Evolutionary conservation across 352 stramenopile species (phyloP), one percentile per base, ranked within the genome.

Genomic region (Globisporangium recalcitrans): DNA sequence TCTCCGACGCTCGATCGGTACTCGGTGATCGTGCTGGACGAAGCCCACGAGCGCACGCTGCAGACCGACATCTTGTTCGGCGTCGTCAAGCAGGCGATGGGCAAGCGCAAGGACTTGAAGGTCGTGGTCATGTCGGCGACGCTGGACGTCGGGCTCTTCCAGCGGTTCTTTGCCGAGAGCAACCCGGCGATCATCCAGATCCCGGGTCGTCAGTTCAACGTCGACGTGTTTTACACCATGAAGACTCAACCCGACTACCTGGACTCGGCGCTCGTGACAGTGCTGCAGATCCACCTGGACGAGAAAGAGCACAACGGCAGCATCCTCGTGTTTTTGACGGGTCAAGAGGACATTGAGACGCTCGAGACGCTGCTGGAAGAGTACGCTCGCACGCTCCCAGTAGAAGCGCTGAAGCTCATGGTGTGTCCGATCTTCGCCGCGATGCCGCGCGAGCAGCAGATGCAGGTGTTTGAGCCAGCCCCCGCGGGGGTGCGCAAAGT

Each of bases 71-170:
- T 98, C 59, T 69, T 97, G 38, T 92, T 91, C 64, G 75, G 82
- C 7, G 91, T 98, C 64, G 79, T 93, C 51, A 91, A 93, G 74
- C 82, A 77, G 19, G 90, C 88, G 22, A 73, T 95, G 70, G 69
- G 85, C 42, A 87, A 85, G 63, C 81, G 88, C 36, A 84, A 76
- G 42, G 78, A 95, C 59, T 75, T 99, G n/a, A 94, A 91, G 61
- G 85, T 99, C 11, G 86, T 99, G 27, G 93, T 99, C 62, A 99
- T 99, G 96, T 98, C 93, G n/a, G 97, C 97, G 44, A 99, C 97
- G 34, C 75, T 99, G 26, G 91, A 99, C 64, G 88, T 98, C 29
- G 71, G 81, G 53, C 83, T 97, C 5, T 99, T 99, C 74, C 70
- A 84, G 54, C 69, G 69, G 13, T 99, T 98, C 70, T 99, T 99